Evolutionary conservation across 768 basidiomycete species (phyloP).

Genomic region (Macrolepiota dolichaula): DNA sequence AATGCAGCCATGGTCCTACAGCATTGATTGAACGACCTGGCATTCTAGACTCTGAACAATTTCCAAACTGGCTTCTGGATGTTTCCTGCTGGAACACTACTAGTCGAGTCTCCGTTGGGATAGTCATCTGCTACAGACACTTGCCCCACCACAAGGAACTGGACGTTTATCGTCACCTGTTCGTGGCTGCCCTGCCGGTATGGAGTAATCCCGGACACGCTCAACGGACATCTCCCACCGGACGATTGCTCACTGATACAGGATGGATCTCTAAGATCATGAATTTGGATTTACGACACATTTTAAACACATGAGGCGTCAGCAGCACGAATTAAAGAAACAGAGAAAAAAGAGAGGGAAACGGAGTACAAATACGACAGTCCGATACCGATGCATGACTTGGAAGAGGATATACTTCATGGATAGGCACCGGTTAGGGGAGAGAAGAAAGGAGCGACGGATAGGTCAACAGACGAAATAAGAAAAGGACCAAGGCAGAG

Average conservation of each 20-base stretch:
- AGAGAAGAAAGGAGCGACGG: neutral
- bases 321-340: neutral
- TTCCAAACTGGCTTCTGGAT: too few species aligned
- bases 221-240: too few species aligned
- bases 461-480: neutral
- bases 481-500: neutral
- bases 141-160: too few species aligned
- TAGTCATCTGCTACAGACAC: too few species aligned
- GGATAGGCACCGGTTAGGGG: neutral
- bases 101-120: too few species aligned
- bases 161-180: too few species aligned
- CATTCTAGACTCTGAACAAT: too few species aligned
- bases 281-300: neutral
- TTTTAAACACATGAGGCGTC: neutral
- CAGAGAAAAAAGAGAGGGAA: neutral
- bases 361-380: constrained; percentile 1
- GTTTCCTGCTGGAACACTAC: too few species aligned
- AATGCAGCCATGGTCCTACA: too few species aligned
- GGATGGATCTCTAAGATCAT: neutral
- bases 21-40: too few species aligned
- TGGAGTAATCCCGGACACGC: too few species aligned
- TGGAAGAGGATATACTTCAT: neutral
- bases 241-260: neutral
- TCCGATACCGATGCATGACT: neutral
- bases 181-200: too few species aligned